Evolutionary conservation across 2,329 filamentous ascomycete genomes (phyloP), one percentile per base, ranked within the genome.

Genomic region (Aureobasidium sp.): DNA sequence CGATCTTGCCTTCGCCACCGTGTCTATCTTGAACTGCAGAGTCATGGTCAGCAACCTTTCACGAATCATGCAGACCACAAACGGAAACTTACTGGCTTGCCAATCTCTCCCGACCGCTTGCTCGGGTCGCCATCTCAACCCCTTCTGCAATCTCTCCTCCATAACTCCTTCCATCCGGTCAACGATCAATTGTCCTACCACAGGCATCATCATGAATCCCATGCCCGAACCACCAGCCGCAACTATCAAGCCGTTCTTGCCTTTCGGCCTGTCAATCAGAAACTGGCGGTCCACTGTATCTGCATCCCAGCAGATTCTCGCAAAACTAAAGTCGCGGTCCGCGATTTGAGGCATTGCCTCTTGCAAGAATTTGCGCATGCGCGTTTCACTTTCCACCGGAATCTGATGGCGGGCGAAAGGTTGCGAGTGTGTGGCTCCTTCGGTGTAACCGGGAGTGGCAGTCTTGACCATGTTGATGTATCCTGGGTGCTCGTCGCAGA

Each of bases 401-500:
- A 78, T 76, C 35, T 79, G 75, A 33, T 78, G 72, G 53, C 71
- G 75, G 2, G 74, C 72, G 51, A 79, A 76, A 0, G 77, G 75
- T 0, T 74, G 62, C 7, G 74, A 77, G 21, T 67, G 65, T 33
- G 66, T 64, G 25, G 71, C 67, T 8, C 69, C 71, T n/a, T 42
- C 29, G 33, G 66, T 61, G 17, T 61, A 51, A 1, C 38, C 42
- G 4, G 35, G 33, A 17, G 58, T 38, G 0, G 67, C 61, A 29
- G 70, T 66, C 0, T 62, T 60, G 10, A 76, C 64, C 45, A 75
- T 78, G 61, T 82, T 81, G 60, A 76, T 78, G 63, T 83, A 84
- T 3, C 81, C 81, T 0, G 81, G 80, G 61, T 83, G 80, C 64
- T 83, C 80, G 63, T 84, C 81, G 66, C 81, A 78, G 50, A 80